Evolutionary conservation across 169 alveolate genomes (phyloP), one percentile per base, ranked within the genome.

Genomic region (Cyclospora cayetanensis): DNA sequence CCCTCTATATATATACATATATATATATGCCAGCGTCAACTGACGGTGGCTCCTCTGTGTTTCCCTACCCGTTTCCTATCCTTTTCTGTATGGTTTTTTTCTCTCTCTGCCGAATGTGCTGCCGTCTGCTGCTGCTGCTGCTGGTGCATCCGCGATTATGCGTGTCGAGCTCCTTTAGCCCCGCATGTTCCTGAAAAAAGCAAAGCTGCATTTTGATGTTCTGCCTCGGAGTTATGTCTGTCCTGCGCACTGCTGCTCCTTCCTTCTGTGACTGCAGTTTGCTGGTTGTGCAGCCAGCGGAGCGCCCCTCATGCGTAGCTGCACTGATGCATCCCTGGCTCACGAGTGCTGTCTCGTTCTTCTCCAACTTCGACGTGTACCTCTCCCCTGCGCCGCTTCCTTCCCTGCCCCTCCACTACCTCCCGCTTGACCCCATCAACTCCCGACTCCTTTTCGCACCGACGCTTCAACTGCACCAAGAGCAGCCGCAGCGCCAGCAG

Each of bases 401-500:
- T 22, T 55, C 70, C n/a, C 27, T 55, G 34, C 70, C 70, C 31
- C 70, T 55, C 31, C 70, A 55, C 34, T 55, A 55, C n/a, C 27
- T 55, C 7, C 70, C 70, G 9, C n/a, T 55, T 15, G 70, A 55
- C 70, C 70, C 70, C 27, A 7, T 55, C 27, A 55, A 55, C 70
- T 9, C 4, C 34, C 9, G 70, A 7, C 70, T 15, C 70, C 27
- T 7, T 29, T 55, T 55, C 70, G 15, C 70, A 20, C 70, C 70
- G 9, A 22, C 70, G 29, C 70, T 11, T 20, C 70, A 55, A 29
- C 70, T 15, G 70, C 70, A 55, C 34, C 70, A 55, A 29, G 34
- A 55, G 70, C 70, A 55, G 70, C 70, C 11, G 70, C 70, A 9
- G 70, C 70, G n/a, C 34, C 70, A 55, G 70, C 34, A 22, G 55